Percentiles rank a stretch among this genome's conserved stretches.
These are phyloP conservation scores for Apiospora malaysiana DNA, from an alignment of 2,329 filamentous ascomycete genomes.

Conservation along the genomic window DNA sequence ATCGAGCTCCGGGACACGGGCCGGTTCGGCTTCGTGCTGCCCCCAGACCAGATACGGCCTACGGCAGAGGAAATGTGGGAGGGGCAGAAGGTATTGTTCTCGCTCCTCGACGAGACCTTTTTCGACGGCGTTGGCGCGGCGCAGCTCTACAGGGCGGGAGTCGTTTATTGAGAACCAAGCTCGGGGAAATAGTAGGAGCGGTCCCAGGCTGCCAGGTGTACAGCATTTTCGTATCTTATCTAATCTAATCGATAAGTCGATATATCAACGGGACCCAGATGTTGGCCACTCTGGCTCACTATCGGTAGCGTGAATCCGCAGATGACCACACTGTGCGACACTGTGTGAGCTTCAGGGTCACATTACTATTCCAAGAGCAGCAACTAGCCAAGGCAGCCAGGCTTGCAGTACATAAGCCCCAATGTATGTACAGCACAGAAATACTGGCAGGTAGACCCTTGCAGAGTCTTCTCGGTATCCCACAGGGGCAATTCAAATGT, in stretches of 20 bases:
- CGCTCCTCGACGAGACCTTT: slow-evolving; percentile 9
- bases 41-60: slow-evolving; percentile 33
- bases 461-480: too few species aligned
- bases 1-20: slow-evolving; percentile 36
- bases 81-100: slow-evolving; percentile 41
- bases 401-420: neutral
- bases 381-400: neutral
- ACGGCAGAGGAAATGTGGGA: slow-evolving; percentile 40
- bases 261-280: too few species aligned
- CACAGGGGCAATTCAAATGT: neutral
- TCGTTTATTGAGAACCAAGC: neutral
- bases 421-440: slow-evolving; percentile 3
- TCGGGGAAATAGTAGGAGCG: too few species aligned
- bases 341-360: neutral
- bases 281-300: too few species aligned
- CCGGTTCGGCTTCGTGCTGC: slow-evolving; percentile 35
- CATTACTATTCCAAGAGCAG: neutral
- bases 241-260: too few species aligned
- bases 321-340: too few species aligned
- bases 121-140: slow-evolving; percentile 14
- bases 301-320: too few species aligned
- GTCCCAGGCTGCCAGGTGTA: too few species aligned
- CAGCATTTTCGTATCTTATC: neutral
- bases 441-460: too few species aligned
- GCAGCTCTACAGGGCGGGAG: slow-evolving; percentile 1